phyloP scores from a whole-genome alignment of 208 protist genomes.

The Trypanosoma brucei region DNA sequence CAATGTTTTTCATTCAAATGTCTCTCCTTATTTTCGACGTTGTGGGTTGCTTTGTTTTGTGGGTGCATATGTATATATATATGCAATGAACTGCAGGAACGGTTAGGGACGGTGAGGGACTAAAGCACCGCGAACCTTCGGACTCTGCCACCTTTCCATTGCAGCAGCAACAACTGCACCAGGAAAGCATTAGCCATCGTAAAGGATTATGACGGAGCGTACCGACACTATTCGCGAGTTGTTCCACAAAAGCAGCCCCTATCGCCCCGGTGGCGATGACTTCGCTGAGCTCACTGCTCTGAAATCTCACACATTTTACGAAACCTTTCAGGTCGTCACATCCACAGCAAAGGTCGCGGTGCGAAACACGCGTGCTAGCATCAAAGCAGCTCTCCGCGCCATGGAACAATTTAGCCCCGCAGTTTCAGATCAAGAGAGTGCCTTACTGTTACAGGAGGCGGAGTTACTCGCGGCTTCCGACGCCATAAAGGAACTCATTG shows the following conservation, averaged over 20 bases:
- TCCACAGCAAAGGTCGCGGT: conserved; percentile 10
- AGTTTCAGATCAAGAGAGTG: conserved; percentile 41
- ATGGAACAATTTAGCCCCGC: conserved; percentile 41
- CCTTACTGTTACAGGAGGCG: conserved; percentile 63
- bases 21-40: neutral
- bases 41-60: neutral
- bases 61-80: neutral
- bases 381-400: conserved; percentile 26
- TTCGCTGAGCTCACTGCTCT: conserved; percentile 8
- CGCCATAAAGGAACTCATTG: conserved; percentile 38
- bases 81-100: no score
- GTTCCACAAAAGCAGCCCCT: conserved; percentile 25
- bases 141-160: no score
- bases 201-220: conserved; percentile 11
- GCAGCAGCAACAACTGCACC: no score
- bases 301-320: conserved; percentile 14
- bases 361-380: conserved; percentile 5
- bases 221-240: conserved; percentile 20
- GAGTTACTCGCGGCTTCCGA: conserved; percentile 54
- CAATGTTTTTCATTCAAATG: neutral
- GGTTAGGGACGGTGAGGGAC: no score
- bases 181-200: neutral
- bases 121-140: no score
- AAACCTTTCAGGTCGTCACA: conserved; percentile 8
- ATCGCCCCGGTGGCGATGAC: conserved; percentile 10